These are phyloP conservation scores for Penicillium italicum DNA, from an alignment of 2,329 filamentous ascomycete genomes.

Conservation along the genomic window DNA sequence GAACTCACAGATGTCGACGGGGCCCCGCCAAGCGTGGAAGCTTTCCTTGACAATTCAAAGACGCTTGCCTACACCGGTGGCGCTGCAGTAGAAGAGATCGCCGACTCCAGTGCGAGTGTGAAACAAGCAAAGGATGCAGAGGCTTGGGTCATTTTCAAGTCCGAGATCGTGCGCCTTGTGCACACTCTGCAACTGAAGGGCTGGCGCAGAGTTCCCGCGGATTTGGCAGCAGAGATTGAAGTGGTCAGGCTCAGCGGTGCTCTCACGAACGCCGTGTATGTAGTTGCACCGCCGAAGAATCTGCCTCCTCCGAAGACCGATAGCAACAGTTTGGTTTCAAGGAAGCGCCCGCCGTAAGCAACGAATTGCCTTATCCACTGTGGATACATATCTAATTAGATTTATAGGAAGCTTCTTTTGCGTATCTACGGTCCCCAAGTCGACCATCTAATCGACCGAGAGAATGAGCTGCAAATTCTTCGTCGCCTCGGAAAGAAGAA, in stretches of 20 bases:
- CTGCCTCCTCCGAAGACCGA: conserved; percentile 46
- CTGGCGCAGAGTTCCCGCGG: conserved; percentile 73
- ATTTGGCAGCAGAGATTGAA: conserved; percentile 42
- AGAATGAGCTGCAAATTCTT: conserved; percentile 82
- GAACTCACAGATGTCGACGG: conserved; percentile 78
- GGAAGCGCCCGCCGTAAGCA: conserved; percentile 53
- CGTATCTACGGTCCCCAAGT: conserved; percentile 94
- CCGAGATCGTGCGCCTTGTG: conserved; percentile 80
- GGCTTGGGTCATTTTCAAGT: conserved; percentile 83
- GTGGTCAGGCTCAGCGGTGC: conserved; percentile 68
- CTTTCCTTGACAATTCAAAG: conserved; percentile 81
- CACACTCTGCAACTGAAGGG: conserved; percentile 89
- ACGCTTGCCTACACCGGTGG: conserved; percentile 72
- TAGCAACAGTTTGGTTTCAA: conserved; percentile 39
- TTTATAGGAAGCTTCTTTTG: conserved; percentile 68
- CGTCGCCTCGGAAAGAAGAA: conserved; percentile 82
- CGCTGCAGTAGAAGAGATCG: conserved; percentile 37
- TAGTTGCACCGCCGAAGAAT: conserved; percentile 75
- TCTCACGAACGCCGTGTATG: conserved; percentile 93
- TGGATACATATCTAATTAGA: conserved; percentile 1
- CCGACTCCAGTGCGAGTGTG: conserved; percentile 43
- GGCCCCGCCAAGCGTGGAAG: conserved; percentile 81
- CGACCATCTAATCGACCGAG: conserved; percentile 90
- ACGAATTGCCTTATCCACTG: neutral
- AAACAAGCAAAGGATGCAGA: conserved; percentile 65